Percentiles rank a stretch among this genome's conserved stretches.
phyloP scores from a whole-genome alignment of 2,329 filamentous ascomycete species.

The Fusarium anguioides region DNA sequence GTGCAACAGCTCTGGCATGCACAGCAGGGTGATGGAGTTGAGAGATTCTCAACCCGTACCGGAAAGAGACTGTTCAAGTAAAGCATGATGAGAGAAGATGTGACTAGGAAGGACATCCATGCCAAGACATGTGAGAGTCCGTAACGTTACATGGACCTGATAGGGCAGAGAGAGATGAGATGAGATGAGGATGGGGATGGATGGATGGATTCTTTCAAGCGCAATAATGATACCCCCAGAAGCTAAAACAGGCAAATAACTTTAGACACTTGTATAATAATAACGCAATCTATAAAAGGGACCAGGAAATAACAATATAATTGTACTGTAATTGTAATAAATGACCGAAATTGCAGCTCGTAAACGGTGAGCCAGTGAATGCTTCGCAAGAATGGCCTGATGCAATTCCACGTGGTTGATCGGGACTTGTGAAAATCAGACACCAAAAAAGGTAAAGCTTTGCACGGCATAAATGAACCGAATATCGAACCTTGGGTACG shows the following conservation, averaged over 20 bases:
- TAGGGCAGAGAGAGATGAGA: not conserved
- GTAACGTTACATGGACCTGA: not conserved
- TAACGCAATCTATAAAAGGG: not conserved
- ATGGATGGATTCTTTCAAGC: slow-evolving; percentile 30
- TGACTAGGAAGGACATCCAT: not conserved
- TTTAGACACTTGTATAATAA: slow-evolving; percentile 16
- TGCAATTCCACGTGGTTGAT: slow-evolving; percentile 20
- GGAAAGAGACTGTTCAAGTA: slow-evolving; percentile 65
- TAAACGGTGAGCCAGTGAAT: too few relatives aligned
- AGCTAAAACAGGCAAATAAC: slow-evolving; percentile 22
- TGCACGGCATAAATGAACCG: slow-evolving; percentile 5
- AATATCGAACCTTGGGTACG: slow-evolving; percentile 9
- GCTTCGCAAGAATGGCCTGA: not conserved
- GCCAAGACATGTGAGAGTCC: slow-evolving; percentile 3
- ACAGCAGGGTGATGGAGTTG: slow-evolving; percentile 68
- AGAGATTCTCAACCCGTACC: slow-evolving; percentile 67
- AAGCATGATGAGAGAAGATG: not conserved
- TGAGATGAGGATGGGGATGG: slow-evolving; percentile 13
- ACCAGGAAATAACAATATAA: not conserved
- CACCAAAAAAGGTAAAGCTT: slow-evolving; percentile 17
- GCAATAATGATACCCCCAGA: slow-evolving; percentile 37
- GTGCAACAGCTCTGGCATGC: slow-evolving; percentile 70
- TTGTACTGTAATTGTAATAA: not conserved
- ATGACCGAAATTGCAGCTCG: slow-evolving; percentile 1
- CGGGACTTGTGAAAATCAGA: slow-evolving; percentile 24